Evolutionary conservation across 2,329 filamentous ascomycete species (phyloP).

Genomic region (Claviceps sorghi): DNA sequence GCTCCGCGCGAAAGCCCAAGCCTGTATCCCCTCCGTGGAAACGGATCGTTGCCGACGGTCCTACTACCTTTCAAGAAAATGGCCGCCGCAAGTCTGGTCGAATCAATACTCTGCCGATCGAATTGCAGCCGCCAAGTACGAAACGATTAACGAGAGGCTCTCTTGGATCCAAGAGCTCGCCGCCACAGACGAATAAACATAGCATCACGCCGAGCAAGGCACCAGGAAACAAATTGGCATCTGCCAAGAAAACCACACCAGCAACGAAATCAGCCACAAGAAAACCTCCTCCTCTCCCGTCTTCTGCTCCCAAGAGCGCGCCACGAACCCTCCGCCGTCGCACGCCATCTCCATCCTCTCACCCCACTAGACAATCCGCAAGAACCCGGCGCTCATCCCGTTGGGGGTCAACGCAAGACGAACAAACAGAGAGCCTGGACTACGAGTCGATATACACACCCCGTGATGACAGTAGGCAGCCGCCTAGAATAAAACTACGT

Average conservation of each 20-base stretch:
- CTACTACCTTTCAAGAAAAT: slow-evolving; percentile 67
- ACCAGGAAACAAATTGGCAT: slow-evolving; percentile 13
- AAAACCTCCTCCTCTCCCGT: slow-evolving; percentile 8
- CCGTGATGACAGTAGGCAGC: slow-evolving; percentile 15
- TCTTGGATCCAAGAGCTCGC: slow-evolving; percentile 13
- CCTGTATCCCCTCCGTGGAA: slow-evolving; percentile 85
- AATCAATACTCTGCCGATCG: slow-evolving; percentile 41
- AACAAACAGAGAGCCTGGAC: slow-evolving; percentile 6
- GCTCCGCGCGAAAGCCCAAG: slow-evolving; percentile 28
- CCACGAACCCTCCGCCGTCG: slow-evolving; percentile 23
- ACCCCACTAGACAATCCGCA: slow-evolving; percentile 24
- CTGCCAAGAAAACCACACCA: slow-evolving; percentile 13
- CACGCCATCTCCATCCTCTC: slow-evolving; percentile 26
- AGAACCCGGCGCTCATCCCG: slow-evolving; percentile 30
- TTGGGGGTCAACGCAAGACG: slow-evolving; percentile 16
- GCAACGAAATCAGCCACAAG: slow-evolving; percentile 18
- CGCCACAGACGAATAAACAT: slow-evolving; percentile 19
- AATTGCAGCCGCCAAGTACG: slow-evolving; percentile 33
- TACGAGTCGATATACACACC: slow-evolving; percentile 7
- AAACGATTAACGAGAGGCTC: slow-evolving; percentile 38
- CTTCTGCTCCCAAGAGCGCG: slow-evolving; percentile 14
- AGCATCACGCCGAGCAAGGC: slow-evolving; percentile 16
- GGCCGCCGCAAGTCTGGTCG: slow-evolving; percentile 54
- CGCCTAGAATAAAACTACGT: slow-evolving; percentile 35
- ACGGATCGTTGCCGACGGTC: slow-evolving; percentile 67